Evolutionary conservation across 2,329 filamentous ascomycete genomes (phyloP).

Genomic region (Talaromyces verruculosus): DNA sequence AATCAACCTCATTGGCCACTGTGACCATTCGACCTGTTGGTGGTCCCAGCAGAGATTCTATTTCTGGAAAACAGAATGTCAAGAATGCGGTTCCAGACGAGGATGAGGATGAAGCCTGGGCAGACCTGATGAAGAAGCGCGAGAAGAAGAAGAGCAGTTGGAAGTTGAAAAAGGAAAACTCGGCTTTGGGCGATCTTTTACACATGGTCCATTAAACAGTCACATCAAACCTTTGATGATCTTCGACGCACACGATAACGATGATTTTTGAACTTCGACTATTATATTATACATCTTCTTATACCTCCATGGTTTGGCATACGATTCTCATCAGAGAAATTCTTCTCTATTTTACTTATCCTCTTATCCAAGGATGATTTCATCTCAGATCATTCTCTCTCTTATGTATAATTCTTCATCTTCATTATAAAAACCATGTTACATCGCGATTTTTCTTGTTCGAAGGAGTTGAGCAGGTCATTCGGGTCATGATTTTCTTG

Average conservation of each 20-base stretch:
- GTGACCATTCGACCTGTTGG: constrained; percentile 35
- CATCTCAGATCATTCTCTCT: not conserved
- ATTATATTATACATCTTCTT: constrained; percentile 7
- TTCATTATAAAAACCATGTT: constrained; percentile 1
- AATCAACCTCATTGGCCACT: constrained; percentile 30
- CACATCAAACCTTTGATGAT: not conserved
- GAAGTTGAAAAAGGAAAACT: constrained; percentile 45
- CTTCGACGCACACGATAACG: not conserved
- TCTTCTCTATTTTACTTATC: not conserved
- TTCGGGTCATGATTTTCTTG: constrained; percentile 12
- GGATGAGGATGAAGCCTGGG: constrained; percentile 52
- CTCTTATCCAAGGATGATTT: not conserved
- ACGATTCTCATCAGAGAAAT: not conserved
- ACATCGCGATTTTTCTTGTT: constrained; percentile 7
- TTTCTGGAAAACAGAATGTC: constrained; percentile 22
- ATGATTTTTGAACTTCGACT: constrained; percentile 9
- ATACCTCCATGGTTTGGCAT: not conserved
- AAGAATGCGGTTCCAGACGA: constrained; percentile 42
- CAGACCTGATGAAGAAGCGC: constrained; percentile 52
- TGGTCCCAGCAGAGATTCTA: constrained; percentile 25
- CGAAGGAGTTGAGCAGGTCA: constrained; percentile 11
- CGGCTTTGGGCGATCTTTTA: constrained; percentile 39
- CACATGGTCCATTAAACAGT: constrained; percentile 32
- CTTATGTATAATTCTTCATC: constrained; percentile 13
- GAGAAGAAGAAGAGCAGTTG: constrained; percentile 51